Base-by-base conservation (phyloP, 345 rosid species). In the Trapa incisa region DNA sequence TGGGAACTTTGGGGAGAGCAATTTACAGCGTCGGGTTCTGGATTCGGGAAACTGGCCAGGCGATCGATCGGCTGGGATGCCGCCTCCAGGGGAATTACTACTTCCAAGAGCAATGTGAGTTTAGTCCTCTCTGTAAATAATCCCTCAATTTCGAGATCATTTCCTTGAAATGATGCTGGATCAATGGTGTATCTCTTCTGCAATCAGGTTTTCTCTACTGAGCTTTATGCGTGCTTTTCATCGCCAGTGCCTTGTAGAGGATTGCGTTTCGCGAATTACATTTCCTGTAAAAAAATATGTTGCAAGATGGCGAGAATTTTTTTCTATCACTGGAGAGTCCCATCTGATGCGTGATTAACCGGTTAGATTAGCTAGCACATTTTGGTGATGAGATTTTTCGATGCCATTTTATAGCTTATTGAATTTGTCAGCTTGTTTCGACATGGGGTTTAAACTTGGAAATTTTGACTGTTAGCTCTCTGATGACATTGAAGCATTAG, bases 21-120 rank as follows among this genome's bases (percentile, higher is more conserved):
- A 73, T 90, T 62, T 90, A 93, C 89, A 78, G 91, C 68, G 89
- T 91, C 22, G 96, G 96, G 56, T 88, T 93, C 76, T 93, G 99
- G 97, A 83, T 93, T 80, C 89, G 99, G 68, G 97, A 93, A 85
- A 84, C 89, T 6, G 96, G 98, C 39, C 96, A 90, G 58, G 97
- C 98, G 57, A 82, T 93, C 66, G 92, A 88, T 85, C 96, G 95
- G 50, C 94, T 93, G 64, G 97, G 97, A 57, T 84, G 89, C 77
- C 95, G 92, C 71, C 88, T 90, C 75, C 97, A 90, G 79, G 94
- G 96, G 77, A 90, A 75, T 69, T 70, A 82, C 82, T 79, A 73
- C 78, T 88, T 93, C 77, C 87, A 87, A 43, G 96, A 88, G 79
- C 92, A 93, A 71, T 80, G 95, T 91, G 77, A 80, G 80, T 72